Conservation (phyloP, 2,329 filamentous ascomycete genomes). For the Cryoendolithus antarcticus region DNA sequence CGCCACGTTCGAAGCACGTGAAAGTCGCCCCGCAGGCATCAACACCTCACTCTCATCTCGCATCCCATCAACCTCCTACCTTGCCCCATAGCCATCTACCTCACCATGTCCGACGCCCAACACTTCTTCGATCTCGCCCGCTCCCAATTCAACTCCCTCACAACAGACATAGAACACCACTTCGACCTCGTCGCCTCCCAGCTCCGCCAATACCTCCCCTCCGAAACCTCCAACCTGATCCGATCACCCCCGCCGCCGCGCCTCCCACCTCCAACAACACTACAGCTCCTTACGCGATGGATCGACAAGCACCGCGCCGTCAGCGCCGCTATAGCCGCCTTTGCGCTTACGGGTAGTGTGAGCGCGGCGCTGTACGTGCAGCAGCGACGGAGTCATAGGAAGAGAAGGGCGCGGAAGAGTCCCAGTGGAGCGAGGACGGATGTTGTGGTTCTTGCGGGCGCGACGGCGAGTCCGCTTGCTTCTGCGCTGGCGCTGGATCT, state of each 20-base stretch:
- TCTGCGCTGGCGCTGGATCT: conserved; percentile 74
- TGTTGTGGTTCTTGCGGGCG: conserved; percentile 81
- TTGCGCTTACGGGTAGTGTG: conserved; percentile 50
- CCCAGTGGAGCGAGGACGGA: conserved; percentile 76
- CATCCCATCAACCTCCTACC: too few relatives aligned
- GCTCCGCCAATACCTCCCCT: conserved; percentile 55
- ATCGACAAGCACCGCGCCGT: conserved; percentile 58
- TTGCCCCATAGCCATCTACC: too few relatives aligned
- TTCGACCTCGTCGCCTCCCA: conserved; percentile 63
- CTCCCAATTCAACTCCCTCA: conserved; percentile 43
- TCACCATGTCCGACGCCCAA: conserved; percentile 24
- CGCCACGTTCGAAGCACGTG: too few relatives aligned
- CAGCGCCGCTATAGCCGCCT: conserved; percentile 58
- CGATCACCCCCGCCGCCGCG: conserved; percentile 29
- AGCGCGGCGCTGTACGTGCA: conserved; percentile 40
- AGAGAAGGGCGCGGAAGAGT: conserved; percentile 65
- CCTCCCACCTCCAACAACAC: conserved; percentile 29
- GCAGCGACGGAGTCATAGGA: conserved; percentile 47
- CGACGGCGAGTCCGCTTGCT: conserved; percentile 70
- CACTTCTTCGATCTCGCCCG: conserved; percentile 24
- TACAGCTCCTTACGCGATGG: conserved; percentile 58
- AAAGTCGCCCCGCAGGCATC: too few relatives aligned
- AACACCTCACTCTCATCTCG: too few relatives aligned
- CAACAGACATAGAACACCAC: conserved; percentile 67
- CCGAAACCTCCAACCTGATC: conserved; percentile 57